Percentiles rank a stretch among this genome's conserved stretches.
phyloP scores from a whole-genome alignment of 1,284 basidiomycete species.

The Gomphus bonarii region DNA sequence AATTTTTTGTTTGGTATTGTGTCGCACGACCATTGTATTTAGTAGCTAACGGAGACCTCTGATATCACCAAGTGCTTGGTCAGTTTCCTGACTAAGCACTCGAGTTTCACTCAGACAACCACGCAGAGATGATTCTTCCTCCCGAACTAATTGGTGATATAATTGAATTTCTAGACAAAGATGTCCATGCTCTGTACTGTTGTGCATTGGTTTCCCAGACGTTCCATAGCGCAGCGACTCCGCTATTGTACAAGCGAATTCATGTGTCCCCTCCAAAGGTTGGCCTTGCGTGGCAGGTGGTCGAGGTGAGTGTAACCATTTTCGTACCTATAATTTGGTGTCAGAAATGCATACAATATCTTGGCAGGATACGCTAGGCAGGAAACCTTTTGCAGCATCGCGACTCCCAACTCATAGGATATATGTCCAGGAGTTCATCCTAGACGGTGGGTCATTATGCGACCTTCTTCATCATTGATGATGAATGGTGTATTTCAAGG shows the following conservation, averaged over 20 bases:
- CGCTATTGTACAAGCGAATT: conserved; percentile 32
- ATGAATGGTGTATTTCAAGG: conserved; percentile 25
- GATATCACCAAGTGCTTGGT: neutral
- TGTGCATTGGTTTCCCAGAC: conserved; percentile 34
- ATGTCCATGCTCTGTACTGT: conserved; percentile 25
- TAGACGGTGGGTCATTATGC: conserved; percentile 27
- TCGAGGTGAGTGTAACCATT: conserved; percentile 28
- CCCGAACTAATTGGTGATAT: conserved; percentile 15
- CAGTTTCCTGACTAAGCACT: neutral
- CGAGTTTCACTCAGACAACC: neutral
- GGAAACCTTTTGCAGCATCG: conserved; percentile 29
- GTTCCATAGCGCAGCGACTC: conserved; percentile 32
- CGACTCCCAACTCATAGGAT: conserved; percentile 28
- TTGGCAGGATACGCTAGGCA: neutral
- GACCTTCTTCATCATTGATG: neutral
- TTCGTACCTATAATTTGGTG: conserved; percentile 21
- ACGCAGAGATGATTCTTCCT: neutral
- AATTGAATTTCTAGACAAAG: conserved; percentile 23
- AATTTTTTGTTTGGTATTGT: neutral
- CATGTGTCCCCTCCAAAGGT: conserved; percentile 27
- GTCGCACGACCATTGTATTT: neutral
- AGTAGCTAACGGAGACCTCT: neutral
- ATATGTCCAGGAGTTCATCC: conserved; percentile 31
- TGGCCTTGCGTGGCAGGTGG: conserved; percentile 14
- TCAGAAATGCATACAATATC: conserved; percentile 19